These are phyloP conservation scores for Hymenochaete sp. DNA, from an alignment of 1,284 basidiomycete species.

Conservation along the genomic window DNA sequence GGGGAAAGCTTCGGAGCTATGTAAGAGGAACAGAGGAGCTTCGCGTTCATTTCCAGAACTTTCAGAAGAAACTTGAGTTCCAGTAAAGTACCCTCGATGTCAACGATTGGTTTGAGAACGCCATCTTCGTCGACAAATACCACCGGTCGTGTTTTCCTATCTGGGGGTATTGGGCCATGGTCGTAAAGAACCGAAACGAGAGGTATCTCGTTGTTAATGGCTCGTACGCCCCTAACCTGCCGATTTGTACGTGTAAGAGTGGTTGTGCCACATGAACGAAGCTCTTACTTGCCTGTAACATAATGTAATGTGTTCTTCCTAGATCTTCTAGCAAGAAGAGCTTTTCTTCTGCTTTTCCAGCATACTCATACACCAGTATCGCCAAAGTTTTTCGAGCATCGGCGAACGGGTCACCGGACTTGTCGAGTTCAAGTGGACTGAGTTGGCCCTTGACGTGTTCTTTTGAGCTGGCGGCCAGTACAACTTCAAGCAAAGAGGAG, in stretches of 20 bases:
- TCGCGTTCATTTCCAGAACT: constrained; percentile 30
- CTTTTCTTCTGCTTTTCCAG: not conserved
- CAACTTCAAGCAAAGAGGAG: no score
- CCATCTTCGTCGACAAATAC: no score
- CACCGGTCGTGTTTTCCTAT: no score
- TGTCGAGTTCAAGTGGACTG: not conserved
- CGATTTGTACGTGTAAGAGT: not conserved
- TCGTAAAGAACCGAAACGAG: constrained; percentile 29
- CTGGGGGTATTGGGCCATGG: constrained; percentile 18
- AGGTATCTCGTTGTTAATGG: constrained; percentile 25
- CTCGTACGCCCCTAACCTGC: constrained; percentile 28
- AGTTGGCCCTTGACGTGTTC: not conserved
- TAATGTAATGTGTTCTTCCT: constrained; percentile 23
- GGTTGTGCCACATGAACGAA: not conserved
- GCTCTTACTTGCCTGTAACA: constrained; percentile 27
- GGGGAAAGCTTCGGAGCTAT: no score
- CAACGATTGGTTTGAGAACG: no score
- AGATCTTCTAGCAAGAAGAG: constrained; percentile 23
- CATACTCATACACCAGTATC: no score
- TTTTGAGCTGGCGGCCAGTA: constrained; percentile 3
- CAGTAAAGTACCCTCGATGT: constrained; percentile 24
- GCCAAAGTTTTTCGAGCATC: no score
- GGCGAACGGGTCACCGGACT: no score
- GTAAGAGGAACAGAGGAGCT: constrained; percentile 26
- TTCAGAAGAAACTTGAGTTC: constrained; percentile 29